Base-by-base conservation (phyloP, 805 yeast species). In the Lipomyces mesembrius region DNA sequence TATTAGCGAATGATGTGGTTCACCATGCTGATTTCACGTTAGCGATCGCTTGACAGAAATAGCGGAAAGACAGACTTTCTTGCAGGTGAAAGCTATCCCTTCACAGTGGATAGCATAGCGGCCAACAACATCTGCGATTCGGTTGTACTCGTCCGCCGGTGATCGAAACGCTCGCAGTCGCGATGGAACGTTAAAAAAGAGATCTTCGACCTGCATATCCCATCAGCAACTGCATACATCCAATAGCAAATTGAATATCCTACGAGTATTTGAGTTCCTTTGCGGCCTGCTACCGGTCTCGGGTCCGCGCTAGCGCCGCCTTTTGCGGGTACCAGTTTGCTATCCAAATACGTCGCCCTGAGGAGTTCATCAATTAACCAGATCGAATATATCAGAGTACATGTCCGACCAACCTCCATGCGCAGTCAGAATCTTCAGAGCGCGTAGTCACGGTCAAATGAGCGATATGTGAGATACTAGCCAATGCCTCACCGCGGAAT, bases 401-500 rank as follows among this genome's bases (percentile, higher is more conserved):
- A 1, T 2, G 17, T 14, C 27, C n/a, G 20, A n/a, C 57, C n/a
- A 32, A 84, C 70, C 82, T 85, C 85, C 89, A 89, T 0, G 97
- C 98, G 74, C 91, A 83, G 0, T 83, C 79, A 0, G 87, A 84
- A 0, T 79, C 83, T 6, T 71, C 74, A 0, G 90, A 86, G 77
- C 90, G 92, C 0, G 98, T 91, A 1, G 88, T 83, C 5, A 95
- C 96, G 0, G 91, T 83, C 1, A 95, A 79, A 65, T 92, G 88
- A 0, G 98, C 83, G 25, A 95, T 88, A 74, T 94, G 97, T 0
- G 97, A 92, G 7, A 95, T 93, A 75, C 95, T 88, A 1, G 98
- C 97, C 59, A 95, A 80, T 0, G 99, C 99, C 77, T 95, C 99
- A 17, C 99, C 99, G 63, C 99, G 83, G 76, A 95, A 95, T 3